Evolutionary conservation across 805 yeast genomes (phyloP), one percentile per base, ranked within the genome.

Genomic region (Pichia cephalocereana): DNA sequence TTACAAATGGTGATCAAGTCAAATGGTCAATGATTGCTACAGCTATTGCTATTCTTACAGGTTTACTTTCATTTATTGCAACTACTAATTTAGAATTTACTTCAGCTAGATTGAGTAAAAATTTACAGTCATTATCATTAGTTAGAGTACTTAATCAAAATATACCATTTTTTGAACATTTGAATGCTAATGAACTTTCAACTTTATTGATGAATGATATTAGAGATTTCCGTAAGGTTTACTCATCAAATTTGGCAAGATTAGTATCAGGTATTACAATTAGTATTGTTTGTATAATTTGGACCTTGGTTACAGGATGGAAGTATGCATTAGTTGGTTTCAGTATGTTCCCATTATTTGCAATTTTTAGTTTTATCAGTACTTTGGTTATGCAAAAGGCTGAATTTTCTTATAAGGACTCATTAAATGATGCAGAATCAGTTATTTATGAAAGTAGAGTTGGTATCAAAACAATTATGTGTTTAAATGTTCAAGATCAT

Each of bases 221-320:
- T 0, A 79, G 96, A 56, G 96, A 88, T 57, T 65, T 86, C 50
- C 72, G 96, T 51, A 64, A 70, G 0, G 64, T 90, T 37, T 72
- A 86, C 1, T 71, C 86, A 0, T 80, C 80, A 40, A 81, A 83
- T 53, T 59, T 86, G 31, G 70, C 81, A 10, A 72, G 82, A 0
- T 40, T 79, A 0, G 55, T 79, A 1, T 75, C 82, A 11, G 72
- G 86, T 38, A 44, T 76, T 2, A 67, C 79, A 0, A 71, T 88
- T 43, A 67, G 83, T 0, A 38, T 69, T 0, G 64, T 80, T 28
- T 95, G 96, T 5, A 52, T 82, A 6, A 67, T 79, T 8, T 93
- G 97, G 97, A 80, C 96, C 0, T 52, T 88, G 1, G 73, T 72
- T 0, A 61, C 73, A 11, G 96, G 96, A 0, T 93, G 98, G 98